Evolutionary conservation across 2,329 filamentous ascomycete species (phyloP).

Genomic region (Sclerotinia minor): DNA sequence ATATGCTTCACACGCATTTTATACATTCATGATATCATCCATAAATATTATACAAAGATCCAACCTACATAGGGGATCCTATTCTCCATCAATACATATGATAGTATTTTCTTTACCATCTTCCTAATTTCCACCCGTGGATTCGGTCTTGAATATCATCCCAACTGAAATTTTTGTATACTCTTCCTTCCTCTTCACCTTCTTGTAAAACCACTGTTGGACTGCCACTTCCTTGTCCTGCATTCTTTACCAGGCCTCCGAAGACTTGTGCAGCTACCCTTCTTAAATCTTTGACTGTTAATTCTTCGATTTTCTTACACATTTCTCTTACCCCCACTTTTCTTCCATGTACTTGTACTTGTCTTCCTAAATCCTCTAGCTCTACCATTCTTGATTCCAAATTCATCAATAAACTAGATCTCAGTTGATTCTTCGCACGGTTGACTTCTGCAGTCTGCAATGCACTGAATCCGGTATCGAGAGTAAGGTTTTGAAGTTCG

Average conservation of each 20-base stretch:
- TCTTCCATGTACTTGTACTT: conserved; percentile 93
- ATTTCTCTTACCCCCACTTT: conserved; percentile 93
- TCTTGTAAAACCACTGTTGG: conserved; percentile 96
- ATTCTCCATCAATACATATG: neutral
- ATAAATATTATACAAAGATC: conserved; percentile 8
- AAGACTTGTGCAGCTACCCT: conserved; percentile 79
- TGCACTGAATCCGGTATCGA: conserved; percentile 71
- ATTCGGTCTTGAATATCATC: conserved; percentile 88
- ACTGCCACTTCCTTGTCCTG: conserved; percentile 75
- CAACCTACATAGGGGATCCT: neutral
- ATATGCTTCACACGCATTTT: neutral
- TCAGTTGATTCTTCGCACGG: conserved; percentile 94
- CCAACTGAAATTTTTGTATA: conserved; percentile 70
- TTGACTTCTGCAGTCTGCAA: conserved; percentile 77
- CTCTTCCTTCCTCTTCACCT: conserved; percentile 68
- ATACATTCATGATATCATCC: conserved; percentile 10
- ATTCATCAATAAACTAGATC: conserved; percentile 91
- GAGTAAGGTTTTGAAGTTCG: conserved; percentile 75
- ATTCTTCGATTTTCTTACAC: conserved; percentile 79
- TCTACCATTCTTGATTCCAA: conserved; percentile 96
- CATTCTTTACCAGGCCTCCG: conserved; percentile 72
- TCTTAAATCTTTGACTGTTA: conserved; percentile 78
- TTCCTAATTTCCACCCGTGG: conserved; percentile 77
- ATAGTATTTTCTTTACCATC: conserved; percentile 48
- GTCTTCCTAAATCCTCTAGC: conserved; percentile 89